Evolutionary conservation across 2,329 filamentous ascomycete genomes (phyloP).

Genomic region (Pseudogymnoascus sp.): DNA sequence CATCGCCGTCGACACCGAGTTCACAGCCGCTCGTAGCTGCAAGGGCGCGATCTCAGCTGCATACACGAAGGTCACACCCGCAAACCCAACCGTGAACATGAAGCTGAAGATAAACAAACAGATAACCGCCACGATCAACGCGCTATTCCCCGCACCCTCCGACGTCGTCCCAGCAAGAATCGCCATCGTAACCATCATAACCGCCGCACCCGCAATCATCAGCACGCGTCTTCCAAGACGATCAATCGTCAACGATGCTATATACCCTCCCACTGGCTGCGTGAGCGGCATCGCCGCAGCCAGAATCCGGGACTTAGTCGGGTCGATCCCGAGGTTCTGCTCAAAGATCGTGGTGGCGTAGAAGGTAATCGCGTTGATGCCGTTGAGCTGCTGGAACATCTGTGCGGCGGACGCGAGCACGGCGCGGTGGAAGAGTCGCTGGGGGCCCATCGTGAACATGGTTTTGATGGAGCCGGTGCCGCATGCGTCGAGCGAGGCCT

Average conservation of each 20-base stretch:
- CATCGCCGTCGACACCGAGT: slow-evolving; percentile 36
- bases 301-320: slow-evolving; percentile 41
- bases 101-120: slow-evolving; percentile 20
- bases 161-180: slow-evolving; percentile 34
- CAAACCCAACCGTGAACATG: slow-evolving; percentile 20
- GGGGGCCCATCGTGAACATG: slow-evolving; percentile 38
- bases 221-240: slow-evolving; percentile 58
- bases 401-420: slow-evolving; percentile 38
- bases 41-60: slow-evolving; percentile 12
- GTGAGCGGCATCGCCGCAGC: slow-evolving; percentile 35
- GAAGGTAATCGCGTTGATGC: slow-evolving; percentile 33
- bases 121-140: slow-evolving; percentile 13
- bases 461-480: slow-evolving; percentile 36
- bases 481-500: slow-evolving; percentile 45
- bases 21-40: slow-evolving; percentile 29
- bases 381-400: slow-evolving; percentile 40
- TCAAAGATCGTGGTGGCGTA: slow-evolving; percentile 42
- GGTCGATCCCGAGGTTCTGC: slow-evolving; percentile 36
- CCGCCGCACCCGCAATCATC: slow-evolving; percentile 58
- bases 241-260: slow-evolving; percentile 50
- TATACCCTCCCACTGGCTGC: slow-evolving; percentile 14
- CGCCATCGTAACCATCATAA: slow-evolving; percentile 55
- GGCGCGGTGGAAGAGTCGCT: slow-evolving; percentile 41
- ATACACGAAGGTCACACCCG: slow-evolving; percentile 17
- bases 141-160: slow-evolving; percentile 16